phyloP scores from a whole-genome alignment of 208 protist species.

The Borovskyia barvae region DNA sequence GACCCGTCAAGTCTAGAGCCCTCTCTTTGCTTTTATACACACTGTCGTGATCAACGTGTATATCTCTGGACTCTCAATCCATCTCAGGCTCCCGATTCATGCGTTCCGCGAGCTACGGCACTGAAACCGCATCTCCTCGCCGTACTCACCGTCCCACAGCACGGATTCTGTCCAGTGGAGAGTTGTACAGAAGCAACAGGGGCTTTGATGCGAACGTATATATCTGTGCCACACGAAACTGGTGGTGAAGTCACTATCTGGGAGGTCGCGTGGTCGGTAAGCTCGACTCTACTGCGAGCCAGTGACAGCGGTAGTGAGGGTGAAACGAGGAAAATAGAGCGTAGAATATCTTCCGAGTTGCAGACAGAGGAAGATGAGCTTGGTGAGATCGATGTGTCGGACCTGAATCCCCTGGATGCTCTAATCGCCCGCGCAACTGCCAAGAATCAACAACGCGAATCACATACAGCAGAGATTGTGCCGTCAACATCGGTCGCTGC shows the following conservation, averaged over 20 bases:
- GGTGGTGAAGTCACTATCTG: conserved; percentile 42
- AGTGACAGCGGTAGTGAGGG: too few species aligned
- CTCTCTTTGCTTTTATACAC: conserved; percentile 67
- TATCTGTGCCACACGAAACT: conserved; percentile 59
- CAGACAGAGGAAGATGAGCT: conserved; percentile 1
- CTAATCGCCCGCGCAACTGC: conserved; percentile 29
- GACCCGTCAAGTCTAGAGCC: too few species aligned
- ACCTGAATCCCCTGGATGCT: conserved; percentile 37
- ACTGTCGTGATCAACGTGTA: conserved; percentile 72
- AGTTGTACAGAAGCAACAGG: neutral
- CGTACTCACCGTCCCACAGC: conserved; percentile 55
- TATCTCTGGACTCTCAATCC: conserved; percentile 53
- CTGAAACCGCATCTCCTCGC: conserved; percentile 30
- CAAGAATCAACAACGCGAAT: conserved; percentile 10
- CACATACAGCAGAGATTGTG: neutral
- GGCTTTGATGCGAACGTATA: conserved; percentile 4
- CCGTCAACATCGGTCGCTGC: too few species aligned
- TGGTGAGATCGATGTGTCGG: conserved; percentile 10
- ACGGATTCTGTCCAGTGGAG: conserved; percentile 67
- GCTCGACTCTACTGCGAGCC: too few species aligned
- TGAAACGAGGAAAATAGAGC: too few species aligned
- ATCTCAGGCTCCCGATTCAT: neutral
- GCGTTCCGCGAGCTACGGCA: neutral
- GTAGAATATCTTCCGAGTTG: too few species aligned
- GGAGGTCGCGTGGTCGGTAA: conserved; percentile 13